Evolutionary conservation across 2,329 filamentous ascomycete species (phyloP), one percentile per base, ranked within the genome.

Genomic region (Hypoxylon rubiginosum): DNA sequence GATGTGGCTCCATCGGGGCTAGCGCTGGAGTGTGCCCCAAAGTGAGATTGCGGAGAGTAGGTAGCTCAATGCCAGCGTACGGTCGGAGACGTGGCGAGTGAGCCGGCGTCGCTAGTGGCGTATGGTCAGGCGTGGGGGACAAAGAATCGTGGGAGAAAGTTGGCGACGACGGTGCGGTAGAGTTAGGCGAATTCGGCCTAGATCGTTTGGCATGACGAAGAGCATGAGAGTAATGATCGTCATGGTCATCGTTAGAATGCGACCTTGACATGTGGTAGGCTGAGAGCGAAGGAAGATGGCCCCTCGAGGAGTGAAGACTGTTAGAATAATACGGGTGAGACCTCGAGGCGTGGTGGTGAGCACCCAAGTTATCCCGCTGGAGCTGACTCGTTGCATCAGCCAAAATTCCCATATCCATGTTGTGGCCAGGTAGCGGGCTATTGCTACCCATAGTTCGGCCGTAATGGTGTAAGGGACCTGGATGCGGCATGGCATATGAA

Each of bases 141-240:
- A 95, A 87, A 10, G 95, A 97, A 80, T 97, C 94, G 81, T 97
- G 94, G 1, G 95, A 97, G 79, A 97, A 97, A 3, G 94, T 97
- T 26, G 95, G 95, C 32, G 95, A 98, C 26, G 95, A 97, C 19
- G 96, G 96, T 51, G 95, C 95, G 1, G 95, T 98, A 8, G 94
- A 97, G 81, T 97, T 93, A 57, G 95, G 96, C 36, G 95, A 97
- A 79, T 94, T 96, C 46, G 96, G 95, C 73, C 95, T 86, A 65
- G 95, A 98, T 69, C 94, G 90, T 85, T 98, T 98, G 26, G 91
- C 87, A 73, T 91, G 88, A 65, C 92, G 87, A 77, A 93, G 80
- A 46, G 82, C 84, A 53, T 88, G 89, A 54, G 83, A 81, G 78
- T 94, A 95, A 72, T 91, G 91, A 76, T 95, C 91, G 72, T 97